Percentiles rank a stretch among this genome's conserved stretches.
Evolutionary conservation across 2,329 filamentous ascomycete species (phyloP).

Genomic region (Pseudogymnoascus sp.): DNA sequence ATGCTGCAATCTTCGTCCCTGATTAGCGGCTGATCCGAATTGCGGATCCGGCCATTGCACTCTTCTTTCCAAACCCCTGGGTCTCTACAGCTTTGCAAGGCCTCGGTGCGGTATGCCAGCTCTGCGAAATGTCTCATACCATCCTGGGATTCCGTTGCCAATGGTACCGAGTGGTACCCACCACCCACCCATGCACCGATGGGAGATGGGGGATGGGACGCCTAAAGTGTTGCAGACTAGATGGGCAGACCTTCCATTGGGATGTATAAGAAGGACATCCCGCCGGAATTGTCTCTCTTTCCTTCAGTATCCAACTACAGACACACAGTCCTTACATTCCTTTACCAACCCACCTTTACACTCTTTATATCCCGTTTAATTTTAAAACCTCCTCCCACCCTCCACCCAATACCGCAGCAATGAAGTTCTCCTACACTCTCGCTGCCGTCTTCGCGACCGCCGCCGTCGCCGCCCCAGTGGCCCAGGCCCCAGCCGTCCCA

Average conservation of each 20-base stretch:
- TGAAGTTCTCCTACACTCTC: slow-evolving; percentile 6
- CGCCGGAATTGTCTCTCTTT: not conserved
- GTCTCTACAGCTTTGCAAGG: not conserved
- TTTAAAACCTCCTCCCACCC: not conserved
- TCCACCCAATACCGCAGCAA: not conserved
- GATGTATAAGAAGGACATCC: slow-evolving; percentile 2
- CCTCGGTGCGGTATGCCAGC: not conserved
- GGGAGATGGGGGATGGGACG: not conserved
- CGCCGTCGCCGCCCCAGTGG: not conserved
- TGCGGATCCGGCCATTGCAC: not conserved
- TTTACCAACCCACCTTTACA: not conserved
- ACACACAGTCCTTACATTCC: slow-evolving; percentile 3
- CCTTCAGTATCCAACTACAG: slow-evolving; percentile 1
- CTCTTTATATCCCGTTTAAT: not conserved
- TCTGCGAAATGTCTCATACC: not conserved
- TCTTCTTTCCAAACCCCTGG: not conserved
- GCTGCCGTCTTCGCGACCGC: slow-evolving; percentile 2
- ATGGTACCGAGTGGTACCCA: not conserved
- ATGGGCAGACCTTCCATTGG: not conserved
- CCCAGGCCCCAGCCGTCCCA: not conserved
- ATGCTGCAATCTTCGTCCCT: not conserved
- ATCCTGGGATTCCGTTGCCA: not conserved
- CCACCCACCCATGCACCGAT: not conserved
- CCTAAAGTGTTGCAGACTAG: not conserved
- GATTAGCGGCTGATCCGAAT: not conserved